A percentile compares a stretch with the other conserved stretches of the same genome.
phyloP scores from a whole-genome alignment of 2,329 filamentous ascomycete genomes.

The Scedosporium boydii region DNA sequence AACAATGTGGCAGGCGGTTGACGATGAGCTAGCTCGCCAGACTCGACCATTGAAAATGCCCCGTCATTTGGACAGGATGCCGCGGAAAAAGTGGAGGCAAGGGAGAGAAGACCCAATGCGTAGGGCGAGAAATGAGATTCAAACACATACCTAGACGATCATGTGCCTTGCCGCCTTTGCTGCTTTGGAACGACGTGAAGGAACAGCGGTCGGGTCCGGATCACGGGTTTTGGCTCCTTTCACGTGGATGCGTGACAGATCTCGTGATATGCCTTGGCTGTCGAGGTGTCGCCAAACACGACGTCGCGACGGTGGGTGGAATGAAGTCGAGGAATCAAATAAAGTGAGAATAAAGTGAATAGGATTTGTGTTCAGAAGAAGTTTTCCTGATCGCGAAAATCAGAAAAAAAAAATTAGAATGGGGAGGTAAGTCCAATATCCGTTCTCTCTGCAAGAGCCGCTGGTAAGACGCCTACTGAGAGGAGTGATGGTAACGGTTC shows the following conservation, averaged over 20 bases:
- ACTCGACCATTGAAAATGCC: background rate
- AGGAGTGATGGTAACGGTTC: background rate
- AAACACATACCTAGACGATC: slow-evolving; percentile 33
- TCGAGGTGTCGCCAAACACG: slow-evolving; percentile 6
- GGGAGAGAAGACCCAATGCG: slow-evolving; percentile 9
- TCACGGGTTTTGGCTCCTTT: slow-evolving; percentile 32
- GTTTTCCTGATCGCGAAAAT: slow-evolving; percentile 1
- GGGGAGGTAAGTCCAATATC: background rate
- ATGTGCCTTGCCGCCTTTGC: slow-evolving; percentile 25
- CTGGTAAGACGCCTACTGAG: background rate
- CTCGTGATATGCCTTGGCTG: slow-evolving; percentile 31
- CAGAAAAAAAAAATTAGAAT: background rate
- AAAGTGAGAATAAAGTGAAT: slow-evolving; percentile 7
- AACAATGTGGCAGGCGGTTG: background rate
- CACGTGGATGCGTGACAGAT: slow-evolving; percentile 36
- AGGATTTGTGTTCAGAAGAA: background rate
- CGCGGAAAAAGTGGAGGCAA: background rate
- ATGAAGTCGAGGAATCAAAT: slow-evolving; percentile 8
- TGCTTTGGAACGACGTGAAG: slow-evolving; percentile 8
- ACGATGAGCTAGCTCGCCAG: background rate
- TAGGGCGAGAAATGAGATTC: slow-evolving; percentile 8
- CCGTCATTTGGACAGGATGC: background rate
- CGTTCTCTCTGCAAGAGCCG: background rate
- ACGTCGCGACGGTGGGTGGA: slow-evolving; percentile 8
- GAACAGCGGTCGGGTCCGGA: slow-evolving; percentile 18